A percentile compares a stretch with the other conserved stretches of the same genome.
These are phyloP conservation scores for Entamoeba moshkovskii DNA, from an alignment of 208 protist genomes.

Conservation along the genomic window DNA sequence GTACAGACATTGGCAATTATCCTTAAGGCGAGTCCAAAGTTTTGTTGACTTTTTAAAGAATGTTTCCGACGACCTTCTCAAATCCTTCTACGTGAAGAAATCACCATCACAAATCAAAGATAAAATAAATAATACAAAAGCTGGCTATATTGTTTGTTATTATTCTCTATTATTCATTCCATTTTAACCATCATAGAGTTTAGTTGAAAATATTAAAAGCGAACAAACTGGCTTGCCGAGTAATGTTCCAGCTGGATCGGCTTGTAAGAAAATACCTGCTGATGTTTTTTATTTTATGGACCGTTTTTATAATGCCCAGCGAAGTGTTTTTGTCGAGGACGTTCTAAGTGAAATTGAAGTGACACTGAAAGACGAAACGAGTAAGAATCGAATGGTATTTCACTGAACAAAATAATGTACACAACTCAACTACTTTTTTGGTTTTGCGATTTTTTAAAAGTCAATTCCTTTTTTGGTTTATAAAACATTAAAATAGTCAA, in stretches of 20 bases:
- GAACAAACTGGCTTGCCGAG: not conserved
- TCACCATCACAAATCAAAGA: not conserved
- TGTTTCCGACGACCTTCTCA: not conserved
- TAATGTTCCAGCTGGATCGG: not conserved
- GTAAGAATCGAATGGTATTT: not conserved
- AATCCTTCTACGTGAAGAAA: not conserved
- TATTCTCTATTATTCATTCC: too few relatives aligned
- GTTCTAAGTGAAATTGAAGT: not conserved
- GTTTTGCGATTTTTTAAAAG: too few relatives aligned
- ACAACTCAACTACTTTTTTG: not conserved
- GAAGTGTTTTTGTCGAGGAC: not conserved
- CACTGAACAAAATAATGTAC: not conserved
- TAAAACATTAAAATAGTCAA: too few relatives aligned
- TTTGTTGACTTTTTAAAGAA: not conserved
- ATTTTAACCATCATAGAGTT: not conserved
- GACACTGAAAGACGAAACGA: not conserved
- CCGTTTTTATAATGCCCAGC: not conserved
- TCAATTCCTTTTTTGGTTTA: too few relatives aligned
- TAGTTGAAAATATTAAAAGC: not conserved
- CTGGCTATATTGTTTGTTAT: not conserved
- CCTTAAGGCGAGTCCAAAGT: not conserved
- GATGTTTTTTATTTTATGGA: not conserved
- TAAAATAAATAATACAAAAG: not conserved
- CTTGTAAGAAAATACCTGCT: not conserved
- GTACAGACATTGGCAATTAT: not conserved